Evolutionary conservation across 1,284 basidiomycete genomes (phyloP).

Genomic region (Ceratobasidium sp.): DNA sequence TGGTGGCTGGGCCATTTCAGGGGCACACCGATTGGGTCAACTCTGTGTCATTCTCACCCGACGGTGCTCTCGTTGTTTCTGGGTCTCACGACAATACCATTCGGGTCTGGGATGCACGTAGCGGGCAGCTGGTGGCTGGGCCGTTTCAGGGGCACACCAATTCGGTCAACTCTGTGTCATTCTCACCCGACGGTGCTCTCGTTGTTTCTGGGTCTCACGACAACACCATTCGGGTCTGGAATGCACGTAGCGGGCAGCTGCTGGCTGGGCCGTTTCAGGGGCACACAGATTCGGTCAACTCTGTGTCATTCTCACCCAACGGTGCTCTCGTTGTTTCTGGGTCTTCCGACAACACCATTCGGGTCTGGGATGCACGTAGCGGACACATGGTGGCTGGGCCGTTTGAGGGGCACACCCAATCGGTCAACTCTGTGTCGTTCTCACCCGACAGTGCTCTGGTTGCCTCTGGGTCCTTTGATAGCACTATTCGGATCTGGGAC

Average conservation of each 20-base stretch:
- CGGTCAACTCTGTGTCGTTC: slow-evolving; percentile 38
- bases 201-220: slow-evolving; percentile 24
- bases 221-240: slow-evolving; percentile 25
- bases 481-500: slow-evolving; percentile 47
- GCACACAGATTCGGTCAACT: neutral
- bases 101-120: neutral
- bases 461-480: slow-evolving; percentile 41
- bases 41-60: neutral
- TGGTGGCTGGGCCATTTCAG: slow-evolving; percentile 26
- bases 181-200: slow-evolving; percentile 22
- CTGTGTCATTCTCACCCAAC: no score
- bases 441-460: slow-evolving; percentile 4
- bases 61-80: neutral
- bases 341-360: neutral
- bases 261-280: neutral
- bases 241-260: neutral
- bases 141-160: slow-evolving; percentile 18
- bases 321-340: neutral
- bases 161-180: neutral
- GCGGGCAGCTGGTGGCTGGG: neutral
- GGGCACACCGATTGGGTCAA: neutral
- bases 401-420: neutral
- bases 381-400: no score
- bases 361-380: neutral
- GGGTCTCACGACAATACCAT: neutral